Base-by-base conservation (phyloP, 306 rosid species). In the Vicia sativa region DNA sequence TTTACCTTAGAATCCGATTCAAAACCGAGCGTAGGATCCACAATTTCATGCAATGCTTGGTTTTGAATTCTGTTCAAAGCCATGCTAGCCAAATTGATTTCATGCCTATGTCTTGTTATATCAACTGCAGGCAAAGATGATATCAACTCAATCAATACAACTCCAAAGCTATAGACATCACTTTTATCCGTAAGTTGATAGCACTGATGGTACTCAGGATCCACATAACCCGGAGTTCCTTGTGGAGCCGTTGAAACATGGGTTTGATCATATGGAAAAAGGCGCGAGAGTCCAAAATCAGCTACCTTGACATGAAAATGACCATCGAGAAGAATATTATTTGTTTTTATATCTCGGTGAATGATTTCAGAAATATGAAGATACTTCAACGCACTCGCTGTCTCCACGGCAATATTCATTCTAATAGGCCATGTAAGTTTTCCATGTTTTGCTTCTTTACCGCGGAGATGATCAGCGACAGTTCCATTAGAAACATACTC, bases 151-250 rank as follows among this genome's bases (percentile, higher is more conserved):
- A 87, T 35, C 44, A 92, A 18, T 18, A 92, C 96, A 38, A 92
- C 98, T 6, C 98, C 98, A 9, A 87, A 90, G 88, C 96, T 90
- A 46, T 71, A 92, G 3, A 92, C 96, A 53, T 92, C 98, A 34
- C 98, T 92, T 67, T 83, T 90, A 37, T 56, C 57, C 1, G 96
- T 87, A 5, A 92, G 90, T 70, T 88, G 88, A 50, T 92, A 86
- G 74, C 93, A 87, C 12, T 86, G 79, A 11, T 85, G 92, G 77
- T 90, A 90, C 23, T 90, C 96, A 0, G 98, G 96, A 73, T 92
- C 98, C 13, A 92, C 96, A 14, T 92, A 92, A 21, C 98, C 98
- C 0, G 98, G 98, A 62, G 98, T 92, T 25, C 98, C 98, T 79
- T 90, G 96, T 55, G 96, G 96, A 54, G 88, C 93, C 4, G 96